Conservation (phyloP, 2,329 filamentous ascomycete genomes). For the Cucurbitaria berberidis region DNA sequence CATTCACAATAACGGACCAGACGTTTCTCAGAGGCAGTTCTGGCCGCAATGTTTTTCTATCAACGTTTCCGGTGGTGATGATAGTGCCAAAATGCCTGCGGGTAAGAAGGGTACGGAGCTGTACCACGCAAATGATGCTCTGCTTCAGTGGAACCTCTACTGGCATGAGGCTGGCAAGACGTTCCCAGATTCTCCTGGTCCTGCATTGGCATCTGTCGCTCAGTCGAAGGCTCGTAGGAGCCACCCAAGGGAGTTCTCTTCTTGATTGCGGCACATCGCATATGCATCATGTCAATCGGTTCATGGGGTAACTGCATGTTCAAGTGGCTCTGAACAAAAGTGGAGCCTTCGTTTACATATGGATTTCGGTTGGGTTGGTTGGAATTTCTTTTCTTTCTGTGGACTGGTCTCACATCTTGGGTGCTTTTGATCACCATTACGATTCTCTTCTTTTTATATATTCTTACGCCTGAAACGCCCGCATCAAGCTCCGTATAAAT, state of each 20-base stretch:
- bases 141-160: slow-evolving; percentile 40
- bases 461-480: neutral
- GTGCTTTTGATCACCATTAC: slow-evolving; percentile 1
- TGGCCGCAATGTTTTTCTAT: slow-evolving; percentile 32
- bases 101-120: slow-evolving; percentile 42
- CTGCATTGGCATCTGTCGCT: slow-evolving; percentile 26
- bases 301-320: neutral
- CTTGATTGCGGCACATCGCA: slow-evolving; percentile 15
- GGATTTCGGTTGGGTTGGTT: neutral
- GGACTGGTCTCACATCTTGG: neutral
- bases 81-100: slow-evolving; percentile 28
- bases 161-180: slow-evolving; percentile 36
- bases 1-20: slow-evolving; percentile 46
- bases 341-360: too few species aligned
- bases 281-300: neutral
- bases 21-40: slow-evolving; percentile 39
- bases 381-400: neutral
- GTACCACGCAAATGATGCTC: slow-evolving; percentile 33
- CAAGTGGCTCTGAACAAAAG: neutral
- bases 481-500: too few species aligned
- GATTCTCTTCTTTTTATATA: slow-evolving; percentile 2
- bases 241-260: slow-evolving; percentile 37
- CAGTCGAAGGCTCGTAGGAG: slow-evolving; percentile 16
- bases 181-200: slow-evolving; percentile 29
- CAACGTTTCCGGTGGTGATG: slow-evolving; percentile 39